These are phyloP conservation scores for Xylaria scruposa DNA, from an alignment of 495 filamentous ascomycete species.

Conservation along the genomic window DNA sequence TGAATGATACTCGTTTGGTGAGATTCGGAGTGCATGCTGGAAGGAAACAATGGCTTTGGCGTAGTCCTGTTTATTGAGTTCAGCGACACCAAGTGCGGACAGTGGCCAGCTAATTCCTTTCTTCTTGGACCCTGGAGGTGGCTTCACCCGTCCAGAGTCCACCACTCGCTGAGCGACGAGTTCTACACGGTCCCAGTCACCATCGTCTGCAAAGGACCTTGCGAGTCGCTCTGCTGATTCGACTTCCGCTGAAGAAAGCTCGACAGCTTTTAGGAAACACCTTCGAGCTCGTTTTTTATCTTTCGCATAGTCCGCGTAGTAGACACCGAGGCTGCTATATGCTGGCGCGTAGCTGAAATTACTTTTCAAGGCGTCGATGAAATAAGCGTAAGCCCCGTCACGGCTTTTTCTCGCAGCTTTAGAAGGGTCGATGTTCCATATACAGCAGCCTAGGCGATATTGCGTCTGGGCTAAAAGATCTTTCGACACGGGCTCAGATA, in stretches of 20 bases:
- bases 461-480: conserved; percentile 82
- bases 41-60: conserved; percentile 86
- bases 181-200: conserved; percentile 97
- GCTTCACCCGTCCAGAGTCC: conserved; percentile 87
- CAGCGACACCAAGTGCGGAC: conserved; percentile 93
- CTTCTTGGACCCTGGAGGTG: conserved; percentile 87
- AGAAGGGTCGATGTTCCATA: conserved; percentile 83
- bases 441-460: conserved; percentile 85
- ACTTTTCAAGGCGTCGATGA: conserved; percentile 81
- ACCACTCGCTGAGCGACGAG: conserved; percentile 88
- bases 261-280: conserved; percentile 97
- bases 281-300: conserved; percentile 83
- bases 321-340: conserved; percentile 94
- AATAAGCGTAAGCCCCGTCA: conserved; percentile 74
- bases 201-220: conserved; percentile 79
- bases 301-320: conserved; percentile 87
- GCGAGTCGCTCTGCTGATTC: conserved; percentile 88
- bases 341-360: conserved; percentile 91
- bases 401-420: conserved; percentile 75
- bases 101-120: conserved; percentile 95
- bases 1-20: conserved; percentile 86
- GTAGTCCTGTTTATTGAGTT: conserved; percentile 94
- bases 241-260: conserved; percentile 86
- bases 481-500: conserved; percentile 51
- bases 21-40: conserved; percentile 83